Conservation (phyloP, 257 asterid genomes). For the Ilex asprella region DNA sequence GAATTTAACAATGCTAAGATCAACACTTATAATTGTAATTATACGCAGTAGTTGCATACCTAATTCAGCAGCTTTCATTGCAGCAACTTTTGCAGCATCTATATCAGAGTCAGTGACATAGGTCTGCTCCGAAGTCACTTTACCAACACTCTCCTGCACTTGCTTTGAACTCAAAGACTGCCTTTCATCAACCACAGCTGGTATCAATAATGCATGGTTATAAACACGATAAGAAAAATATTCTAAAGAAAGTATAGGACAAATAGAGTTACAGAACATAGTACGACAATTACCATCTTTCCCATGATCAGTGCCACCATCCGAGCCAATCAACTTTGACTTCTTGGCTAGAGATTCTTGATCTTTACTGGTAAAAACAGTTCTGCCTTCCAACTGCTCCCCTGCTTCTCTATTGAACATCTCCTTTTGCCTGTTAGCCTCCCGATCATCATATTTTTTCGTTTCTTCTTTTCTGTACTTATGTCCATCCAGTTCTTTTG, state of each 20-base stretch:
- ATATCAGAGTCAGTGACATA: conserved; percentile 71
- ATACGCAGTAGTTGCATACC: conserved; percentile 28
- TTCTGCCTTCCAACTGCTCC: conserved; percentile 32
- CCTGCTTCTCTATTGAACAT: conserved; percentile 22
- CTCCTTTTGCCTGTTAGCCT: conserved; percentile 24
- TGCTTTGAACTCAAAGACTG: conserved; percentile 18
- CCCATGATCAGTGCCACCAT: conserved; percentile 21
- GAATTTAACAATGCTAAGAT: too few relatives aligned
- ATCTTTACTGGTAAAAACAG: conserved; percentile 23
- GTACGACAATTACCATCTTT: conserved; percentile 30
- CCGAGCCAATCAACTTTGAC: conserved; percentile 38
- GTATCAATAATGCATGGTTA: conserved; percentile 2
- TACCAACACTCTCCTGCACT: conserved; percentile 16
- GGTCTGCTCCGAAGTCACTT: conserved; percentile 48
- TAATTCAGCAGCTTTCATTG: conserved; percentile 94
- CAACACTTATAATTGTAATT: too few relatives aligned
- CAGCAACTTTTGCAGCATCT: conserved; percentile 92
- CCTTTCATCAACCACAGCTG: conserved; percentile 14
- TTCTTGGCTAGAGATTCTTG: conserved; percentile 51
- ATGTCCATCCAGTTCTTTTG: conserved; percentile 30
- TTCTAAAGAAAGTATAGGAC: not conserved
- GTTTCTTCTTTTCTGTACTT: conserved; percentile 35
- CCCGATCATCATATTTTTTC: conserved; percentile 34
- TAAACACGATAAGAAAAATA: not conserved
- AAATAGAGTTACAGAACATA: not conserved